Base-by-base conservation (phyloP, 1,139 yeast genomes). In the Oligophagozyma castellii region DNA sequence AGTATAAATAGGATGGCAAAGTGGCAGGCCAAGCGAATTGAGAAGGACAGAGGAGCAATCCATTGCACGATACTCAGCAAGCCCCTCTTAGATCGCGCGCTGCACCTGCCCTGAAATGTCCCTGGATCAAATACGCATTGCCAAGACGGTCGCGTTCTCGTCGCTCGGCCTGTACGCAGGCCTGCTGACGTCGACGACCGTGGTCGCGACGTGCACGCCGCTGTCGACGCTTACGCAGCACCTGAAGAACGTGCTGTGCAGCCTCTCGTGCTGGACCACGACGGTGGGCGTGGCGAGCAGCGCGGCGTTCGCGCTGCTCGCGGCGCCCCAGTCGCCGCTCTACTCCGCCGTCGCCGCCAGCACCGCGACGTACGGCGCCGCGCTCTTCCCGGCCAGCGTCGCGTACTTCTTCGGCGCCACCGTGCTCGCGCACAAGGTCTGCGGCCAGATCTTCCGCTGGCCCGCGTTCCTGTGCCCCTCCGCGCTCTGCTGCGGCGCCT, bases 101-200 rank as follows among this genome's bases (percentile, higher is more conserved):
- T n/a, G n/a, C n/a, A n/a, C n/a, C n/a, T n/a, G n/a, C n/a, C n/a
- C n/a, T n/a, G n/a, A n/a, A n/a, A n/a, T n/a, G n/a, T n/a, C n/a
- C n/a, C n/a, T n/a, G n/a, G n/a, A n/a, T n/a, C n/a, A n/a, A n/a
- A n/a, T n/a, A n/a, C n/a, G n/a, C n/a, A n/a, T n/a, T n/a, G n/a
- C 53, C 23, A 56, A 55, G 34, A 45, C 51, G 16, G 61, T 79
- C 37, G 95, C 94, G 40, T 72, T 83, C 38, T 75, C 93, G 24
- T 73, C 93, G 29, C 75, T 84, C 77, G 86, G 95, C 58, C 69
- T 84, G 39, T 94, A 93, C 53, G 78, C 94, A 22, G 95, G 95
- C 45, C 73, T 79, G 72, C 89, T 93, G 41, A 80, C 93, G 32
- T 89, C 93, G 26, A 68, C 81, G 25, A 57, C 79, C 31, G 58